Base-by-base conservation (phyloP, 192 early-diverging fungal species). In the Piromyces finnis region DNA sequence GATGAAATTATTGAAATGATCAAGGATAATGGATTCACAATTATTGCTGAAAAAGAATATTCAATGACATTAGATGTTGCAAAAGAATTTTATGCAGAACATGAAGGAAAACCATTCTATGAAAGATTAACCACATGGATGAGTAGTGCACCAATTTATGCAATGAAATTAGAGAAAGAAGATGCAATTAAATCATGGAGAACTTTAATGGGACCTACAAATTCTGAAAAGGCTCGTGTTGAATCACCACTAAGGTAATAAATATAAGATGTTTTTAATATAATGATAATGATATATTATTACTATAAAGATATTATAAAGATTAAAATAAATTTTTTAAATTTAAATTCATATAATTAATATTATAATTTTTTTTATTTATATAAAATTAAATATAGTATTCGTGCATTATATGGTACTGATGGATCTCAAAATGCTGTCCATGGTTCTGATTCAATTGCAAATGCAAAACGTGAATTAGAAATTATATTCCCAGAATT, bases 171-270 rank as follows among this genome's bases (percentile, higher is more conserved):
- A 77, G 89, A 91, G 81, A 88, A 87, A 77, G 83, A 81, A 32
- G 82, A 83, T 29, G 90, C 85, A 27, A 85, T 91, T 77, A 81
- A 81, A 30, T 89, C 85, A 0, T 91, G 90, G 90, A 79, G 89
- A 29, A 79, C 86, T 41, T 80, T 91, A 7, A 85, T 86, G 9
- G 90, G 90, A 3, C 90, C 90, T 6, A 91, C 89, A 2, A 89
- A 90, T 81, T 84, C 88, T 0, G 79, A 86, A 41, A 90, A 90
- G 81, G 90, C 90, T 1, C 41, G 41, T 51, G 41, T 1, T 17
- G 41, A 51, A 51, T 0, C 41, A 22, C 41, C 41, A 22, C 17
- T 22, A 51, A 51, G 41, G 41, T 51, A 51, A 22, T n/a, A n/a
- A n/a, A n/a, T n/a, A n/a, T n/a, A n/a, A n/a, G n/a, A n/a, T n/a